phyloP scores from a whole-genome alignment of 2,329 filamentous ascomycete species.

The Colletotrichum sp. region DNA sequence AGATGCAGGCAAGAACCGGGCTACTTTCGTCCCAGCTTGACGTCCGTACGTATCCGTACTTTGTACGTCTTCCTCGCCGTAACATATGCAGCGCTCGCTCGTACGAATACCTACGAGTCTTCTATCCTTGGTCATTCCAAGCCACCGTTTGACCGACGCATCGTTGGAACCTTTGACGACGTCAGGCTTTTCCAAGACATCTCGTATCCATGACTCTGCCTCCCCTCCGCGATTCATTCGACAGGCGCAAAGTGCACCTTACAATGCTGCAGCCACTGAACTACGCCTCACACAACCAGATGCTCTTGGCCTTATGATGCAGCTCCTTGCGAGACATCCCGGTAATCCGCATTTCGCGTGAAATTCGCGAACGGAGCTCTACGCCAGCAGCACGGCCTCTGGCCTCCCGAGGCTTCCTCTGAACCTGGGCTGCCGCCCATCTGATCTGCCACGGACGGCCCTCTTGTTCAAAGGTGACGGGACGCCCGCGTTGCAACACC shows the following conservation, averaged over 20 bases:
- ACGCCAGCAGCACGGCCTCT: not conserved
- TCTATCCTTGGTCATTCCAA: not conserved
- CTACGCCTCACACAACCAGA: not conserved
- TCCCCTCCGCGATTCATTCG: not conserved
- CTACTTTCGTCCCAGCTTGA: not conserved
- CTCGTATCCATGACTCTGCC: not conserved
- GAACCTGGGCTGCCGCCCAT: not conserved
- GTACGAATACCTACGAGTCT: not conserved
- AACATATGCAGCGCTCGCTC: not conserved
- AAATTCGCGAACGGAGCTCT: not conserved
- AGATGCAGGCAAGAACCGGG: not conserved
- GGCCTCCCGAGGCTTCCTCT: not conserved
- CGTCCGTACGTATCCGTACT: not conserved
- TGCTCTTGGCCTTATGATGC: not conserved
- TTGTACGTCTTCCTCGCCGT: no score
- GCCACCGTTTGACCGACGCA: not conserved
- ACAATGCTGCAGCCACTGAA: not conserved
- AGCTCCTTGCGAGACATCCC: not conserved
- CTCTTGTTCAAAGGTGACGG: not conserved
- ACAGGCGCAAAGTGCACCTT: not conserved
- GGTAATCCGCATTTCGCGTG: not conserved
- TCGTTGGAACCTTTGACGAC: not conserved
- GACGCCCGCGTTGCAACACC: not conserved
- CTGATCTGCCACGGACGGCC: not conserved
- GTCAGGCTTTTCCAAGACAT: not conserved